phyloP scores from a whole-genome alignment of 169 alveolate genomes.

The Plasmodium vinckei region DNA sequence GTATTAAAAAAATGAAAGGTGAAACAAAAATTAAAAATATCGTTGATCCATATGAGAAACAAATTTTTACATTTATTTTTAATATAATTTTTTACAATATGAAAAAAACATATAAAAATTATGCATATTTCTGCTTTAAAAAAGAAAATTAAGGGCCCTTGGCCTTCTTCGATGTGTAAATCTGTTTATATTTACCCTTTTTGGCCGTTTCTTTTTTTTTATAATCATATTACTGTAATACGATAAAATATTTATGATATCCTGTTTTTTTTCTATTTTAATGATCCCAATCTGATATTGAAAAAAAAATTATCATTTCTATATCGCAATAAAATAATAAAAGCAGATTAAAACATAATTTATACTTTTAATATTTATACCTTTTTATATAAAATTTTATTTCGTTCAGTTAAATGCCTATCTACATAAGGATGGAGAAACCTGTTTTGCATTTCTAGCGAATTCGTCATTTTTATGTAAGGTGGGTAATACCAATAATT shows the following conservation, averaged over 20 bases:
- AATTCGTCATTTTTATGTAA: slow-evolving; percentile 49
- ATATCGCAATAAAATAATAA: not conserved
- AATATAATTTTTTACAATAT: slow-evolving; percentile 14
- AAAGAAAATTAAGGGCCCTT: slow-evolving; percentile 9
- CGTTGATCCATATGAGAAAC: not conserved
- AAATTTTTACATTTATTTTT: not conserved
- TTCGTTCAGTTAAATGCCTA: slow-evolving; percentile 61
- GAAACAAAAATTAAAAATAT: slow-evolving; percentile 14
- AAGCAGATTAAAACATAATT: not conserved
- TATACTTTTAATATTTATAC: not conserved
- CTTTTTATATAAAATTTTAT: slow-evolving; percentile 61
- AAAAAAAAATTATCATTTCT: slow-evolving; percentile 7
- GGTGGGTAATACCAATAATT: slow-evolving; percentile 77
- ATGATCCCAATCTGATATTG: slow-evolving; percentile 60
- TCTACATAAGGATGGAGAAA: slow-evolving; percentile 60
- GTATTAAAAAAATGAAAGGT: not conserved
- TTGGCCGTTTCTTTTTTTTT: slow-evolving; percentile 31
- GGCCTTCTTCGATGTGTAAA: slow-evolving; percentile 26
- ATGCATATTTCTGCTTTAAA: slow-evolving; percentile 15
- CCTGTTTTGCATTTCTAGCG: slow-evolving; percentile 37
- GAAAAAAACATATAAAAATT: not conserved
- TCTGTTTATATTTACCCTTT: slow-evolving; percentile 28
- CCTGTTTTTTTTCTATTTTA: slow-evolving; percentile 25
- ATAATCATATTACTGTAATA: slow-evolving; percentile 27
- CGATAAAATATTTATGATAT: slow-evolving; percentile 50